Evolutionary conservation across 1,284 basidiomycete genomes (phyloP).

Genomic region (Chalciporus sp.): DNA sequence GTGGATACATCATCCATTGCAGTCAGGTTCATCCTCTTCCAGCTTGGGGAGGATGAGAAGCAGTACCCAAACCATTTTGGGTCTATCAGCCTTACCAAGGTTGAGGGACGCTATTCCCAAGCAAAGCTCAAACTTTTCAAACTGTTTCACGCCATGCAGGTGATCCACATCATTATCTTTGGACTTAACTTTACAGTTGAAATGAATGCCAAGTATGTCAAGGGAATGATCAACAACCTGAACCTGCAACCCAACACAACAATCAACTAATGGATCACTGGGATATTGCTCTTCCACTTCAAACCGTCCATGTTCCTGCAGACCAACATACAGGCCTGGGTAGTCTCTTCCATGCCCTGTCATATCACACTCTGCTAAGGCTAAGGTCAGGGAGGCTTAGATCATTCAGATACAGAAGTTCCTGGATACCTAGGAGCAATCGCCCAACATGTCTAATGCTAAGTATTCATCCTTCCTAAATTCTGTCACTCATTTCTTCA

Average conservation of each 20-base stretch:
- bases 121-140: slow-evolving; percentile 46
- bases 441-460: background rate
- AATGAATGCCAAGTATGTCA: slow-evolving; percentile 9
- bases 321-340: slow-evolving; percentile 36
- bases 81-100: slow-evolving; percentile 39
- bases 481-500: background rate
- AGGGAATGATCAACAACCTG: slow-evolving; percentile 15
- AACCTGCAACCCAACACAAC: slow-evolving; percentile 28
- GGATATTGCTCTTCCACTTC: slow-evolving; percentile 41
- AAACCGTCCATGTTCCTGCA: slow-evolving; percentile 26
- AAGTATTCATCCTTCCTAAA: background rate
- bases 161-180: background rate
- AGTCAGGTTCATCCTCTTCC: slow-evolving; percentile 35
- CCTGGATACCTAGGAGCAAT: background rate
- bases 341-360: slow-evolving; percentile 35
- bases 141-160: slow-evolving; percentile 31
- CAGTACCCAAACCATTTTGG: slow-evolving; percentile 30
- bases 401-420: background rate
- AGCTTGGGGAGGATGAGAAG: slow-evolving; percentile 27
- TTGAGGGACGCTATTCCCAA: slow-evolving; percentile 42
- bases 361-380: background rate
- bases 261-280: slow-evolving; percentile 45
- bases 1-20: slow-evolving; percentile 40
- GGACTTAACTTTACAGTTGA: background rate
- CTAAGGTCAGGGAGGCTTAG: background rate